Evolutionary conservation across 2,329 filamentous ascomycete genomes (phyloP).

Genomic region (Leptographium procerum): DNA sequence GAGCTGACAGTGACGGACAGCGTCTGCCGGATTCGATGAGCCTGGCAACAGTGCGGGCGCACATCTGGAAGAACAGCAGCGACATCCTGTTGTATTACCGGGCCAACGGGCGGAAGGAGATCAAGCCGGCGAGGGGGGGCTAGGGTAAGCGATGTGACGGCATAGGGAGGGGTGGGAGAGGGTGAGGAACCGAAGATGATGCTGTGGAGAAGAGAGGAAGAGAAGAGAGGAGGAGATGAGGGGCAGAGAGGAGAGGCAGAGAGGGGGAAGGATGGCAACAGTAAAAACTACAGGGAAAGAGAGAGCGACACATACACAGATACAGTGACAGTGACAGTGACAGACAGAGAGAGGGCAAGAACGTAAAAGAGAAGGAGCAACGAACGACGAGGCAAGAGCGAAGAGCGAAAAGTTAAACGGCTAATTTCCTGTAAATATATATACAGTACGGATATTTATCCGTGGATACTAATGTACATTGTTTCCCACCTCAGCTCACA

Average conservation of each 20-base stretch:
- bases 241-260: neutral
- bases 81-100: slow-evolving; percentile 89
- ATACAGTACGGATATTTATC: no score
- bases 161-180: slow-evolving; percentile 10
- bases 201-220: neutral
- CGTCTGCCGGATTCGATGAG: slow-evolving; percentile 74
- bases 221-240: neutral
- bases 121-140: no score
- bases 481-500: neutral
- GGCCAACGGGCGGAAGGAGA: slow-evolving; percentile 70
- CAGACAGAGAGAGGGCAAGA: neutral
- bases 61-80: slow-evolving; percentile 90
- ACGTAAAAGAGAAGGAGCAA: neutral
- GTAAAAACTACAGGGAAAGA: neutral
- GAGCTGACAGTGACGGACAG: slow-evolving; percentile 20
- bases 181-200: no score
- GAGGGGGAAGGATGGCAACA: neutral
- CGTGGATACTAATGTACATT: neutral
- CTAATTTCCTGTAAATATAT: neutral
- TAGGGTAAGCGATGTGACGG: slow-evolving; percentile 11
- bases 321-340: no score
- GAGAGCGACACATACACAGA: no score
- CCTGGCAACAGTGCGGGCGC: slow-evolving; percentile 80
- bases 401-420: neutral
- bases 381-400: neutral